These are phyloP conservation scores for Neoascochyta sp. DNA, from an alignment of 2,329 filamentous ascomycete species.

Conservation along the genomic window DNA sequence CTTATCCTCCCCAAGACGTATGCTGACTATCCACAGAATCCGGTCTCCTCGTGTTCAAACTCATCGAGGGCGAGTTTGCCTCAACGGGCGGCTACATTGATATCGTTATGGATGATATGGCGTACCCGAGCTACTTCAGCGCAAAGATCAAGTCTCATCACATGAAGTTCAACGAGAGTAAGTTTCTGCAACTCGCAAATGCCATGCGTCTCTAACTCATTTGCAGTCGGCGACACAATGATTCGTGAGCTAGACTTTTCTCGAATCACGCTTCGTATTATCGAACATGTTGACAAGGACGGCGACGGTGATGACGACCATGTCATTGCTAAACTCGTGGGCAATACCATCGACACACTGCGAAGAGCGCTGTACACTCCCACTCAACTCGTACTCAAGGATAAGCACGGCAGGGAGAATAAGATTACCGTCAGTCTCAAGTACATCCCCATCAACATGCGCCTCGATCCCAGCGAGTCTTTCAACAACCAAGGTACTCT, in stretches of 20 bases:
- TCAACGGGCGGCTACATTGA: constrained; percentile 75
- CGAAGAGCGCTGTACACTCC: constrained; percentile 92
- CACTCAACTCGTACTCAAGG: constrained; percentile 74
- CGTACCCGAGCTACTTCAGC: constrained; percentile 83
- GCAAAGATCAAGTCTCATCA: constrained; percentile 66
- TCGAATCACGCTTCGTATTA: constrained; percentile 79
- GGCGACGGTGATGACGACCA: constrained; percentile 67
- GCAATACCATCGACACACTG: constrained; percentile 80
- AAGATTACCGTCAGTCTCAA: constrained; percentile 89
- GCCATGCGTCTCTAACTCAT: constrained; percentile 18
- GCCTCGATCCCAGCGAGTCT: constrained; percentile 87
- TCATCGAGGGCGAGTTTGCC: constrained; percentile 83
- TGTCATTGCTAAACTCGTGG: constrained; percentile 75
- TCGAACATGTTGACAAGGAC: constrained; percentile 73
- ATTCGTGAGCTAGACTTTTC: constrained; percentile 97
- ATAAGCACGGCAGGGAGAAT: constrained; percentile 69
- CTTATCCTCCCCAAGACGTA: constrained; percentile 4
- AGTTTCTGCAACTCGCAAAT: constrained; percentile 11
- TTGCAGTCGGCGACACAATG: constrained; percentile 77
- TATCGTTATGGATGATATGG: constrained; percentile 89
- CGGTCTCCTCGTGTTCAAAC: constrained; percentile 88
- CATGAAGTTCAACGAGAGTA: constrained; percentile 77
- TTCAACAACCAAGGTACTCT: constrained; percentile 99
- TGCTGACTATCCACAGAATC: constrained; percentile 60
- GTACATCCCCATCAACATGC: constrained; percentile 92